These are phyloP conservation scores for Melampsora larici-populina DNA, from an alignment of 1,284 basidiomycete genomes.

Conservation along the genomic window DNA sequence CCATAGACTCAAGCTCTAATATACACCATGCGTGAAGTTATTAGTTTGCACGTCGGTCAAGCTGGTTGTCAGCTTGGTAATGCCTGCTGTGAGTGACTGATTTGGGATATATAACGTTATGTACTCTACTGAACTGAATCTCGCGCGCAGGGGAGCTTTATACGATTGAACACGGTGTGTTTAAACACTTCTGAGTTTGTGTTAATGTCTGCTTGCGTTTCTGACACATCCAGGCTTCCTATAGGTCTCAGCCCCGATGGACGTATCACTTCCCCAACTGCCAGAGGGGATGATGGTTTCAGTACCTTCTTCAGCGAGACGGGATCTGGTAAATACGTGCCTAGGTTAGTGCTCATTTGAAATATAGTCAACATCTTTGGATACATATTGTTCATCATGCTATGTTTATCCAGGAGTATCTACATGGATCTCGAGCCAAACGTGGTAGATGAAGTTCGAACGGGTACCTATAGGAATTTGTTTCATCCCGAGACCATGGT, in stretches of 20 bases:
- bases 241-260: constrained; percentile 86
- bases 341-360: constrained; percentile 1
- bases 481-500: constrained; percentile 99
- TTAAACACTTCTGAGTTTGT: neutral
- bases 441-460: constrained; percentile 93
- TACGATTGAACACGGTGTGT: constrained; percentile 36
- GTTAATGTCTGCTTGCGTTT: neutral
- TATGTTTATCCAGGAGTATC: constrained; percentile 57
- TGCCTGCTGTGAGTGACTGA: constrained; percentile 21
- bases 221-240: neutral
- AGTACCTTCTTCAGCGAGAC: constrained; percentile 94
- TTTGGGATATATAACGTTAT: neutral
- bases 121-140: neutral
- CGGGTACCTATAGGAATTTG: constrained; percentile 84
- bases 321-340: constrained; percentile 58
- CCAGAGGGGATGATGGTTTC: constrained; percentile 80
- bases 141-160: constrained; percentile 25
- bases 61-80: constrained; percentile 74
- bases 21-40: constrained; percentile 61
- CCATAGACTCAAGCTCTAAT: neutral
- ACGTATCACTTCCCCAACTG: constrained; percentile 72
- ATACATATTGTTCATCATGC: constrained; percentile 45
- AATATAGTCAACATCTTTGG: neutral
- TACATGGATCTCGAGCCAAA: constrained; percentile 95
- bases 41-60: constrained; percentile 90